A percentile compares a stretch with the other conserved stretches of the same genome.
These are phyloP conservation scores for Mucor piriformis DNA, from an alignment of 371 early-diverging fungal genomes.

Conservation along the genomic window DNA sequence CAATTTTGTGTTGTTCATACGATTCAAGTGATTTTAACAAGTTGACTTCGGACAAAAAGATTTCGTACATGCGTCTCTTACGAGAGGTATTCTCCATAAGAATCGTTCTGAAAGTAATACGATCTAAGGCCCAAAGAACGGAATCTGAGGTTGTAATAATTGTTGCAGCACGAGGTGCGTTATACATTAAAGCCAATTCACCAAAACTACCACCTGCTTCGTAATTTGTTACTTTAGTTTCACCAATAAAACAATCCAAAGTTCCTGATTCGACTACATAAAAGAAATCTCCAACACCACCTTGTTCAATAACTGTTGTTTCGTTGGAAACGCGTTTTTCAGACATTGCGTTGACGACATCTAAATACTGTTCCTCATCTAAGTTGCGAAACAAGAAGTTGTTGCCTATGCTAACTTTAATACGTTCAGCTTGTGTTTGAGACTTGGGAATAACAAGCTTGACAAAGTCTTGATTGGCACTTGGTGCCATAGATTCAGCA, in stretches of 20 bases:
- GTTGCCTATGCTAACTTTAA: conserved; percentile 76
- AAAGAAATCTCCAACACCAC: conserved; percentile 96
- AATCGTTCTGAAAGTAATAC: conserved; percentile 92
- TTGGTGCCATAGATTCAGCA: conserved; percentile 96
- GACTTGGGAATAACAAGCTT: conserved; percentile 88
- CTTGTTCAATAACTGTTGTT: conserved; percentile 92
- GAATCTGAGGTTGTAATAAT: conserved; percentile 84
- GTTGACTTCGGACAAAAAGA: conserved; percentile 88
- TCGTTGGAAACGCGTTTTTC: conserved; percentile 80
- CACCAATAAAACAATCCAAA: conserved; percentile 87
- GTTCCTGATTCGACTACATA: conserved; percentile 96
- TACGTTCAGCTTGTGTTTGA: conserved; percentile 80
- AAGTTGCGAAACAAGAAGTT: conserved; percentile 94
- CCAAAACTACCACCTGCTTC: conserved; percentile 92
- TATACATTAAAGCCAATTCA: conserved; percentile 98
- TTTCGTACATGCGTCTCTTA: conserved; percentile 93
- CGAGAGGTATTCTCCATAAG: conserved; percentile 93
- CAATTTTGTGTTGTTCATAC: conserved; percentile 94
- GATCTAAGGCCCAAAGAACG: conserved; percentile 94
- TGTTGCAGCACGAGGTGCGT: conserved; percentile 96
- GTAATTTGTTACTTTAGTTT: conserved; percentile 75
- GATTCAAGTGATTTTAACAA: conserved; percentile 83
- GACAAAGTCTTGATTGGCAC: conserved; percentile 75
- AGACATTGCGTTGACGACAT: conserved; percentile 95
- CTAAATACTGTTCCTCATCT: conserved; percentile 94